Conservation (phyloP, 2,329 filamentous ascomycete species). For the Phoma sp. region DNA sequence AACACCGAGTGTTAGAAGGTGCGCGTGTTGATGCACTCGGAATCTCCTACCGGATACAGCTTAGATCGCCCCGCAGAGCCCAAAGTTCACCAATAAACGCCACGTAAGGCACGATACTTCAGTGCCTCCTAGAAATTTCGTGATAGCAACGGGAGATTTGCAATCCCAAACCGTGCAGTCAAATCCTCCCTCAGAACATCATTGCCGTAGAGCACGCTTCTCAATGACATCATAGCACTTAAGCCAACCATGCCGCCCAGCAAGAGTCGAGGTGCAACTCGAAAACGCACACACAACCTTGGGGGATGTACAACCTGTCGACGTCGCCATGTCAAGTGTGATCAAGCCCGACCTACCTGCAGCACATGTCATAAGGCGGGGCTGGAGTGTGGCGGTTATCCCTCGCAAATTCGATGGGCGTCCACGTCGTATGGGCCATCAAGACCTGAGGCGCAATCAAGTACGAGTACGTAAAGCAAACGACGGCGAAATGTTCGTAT, state of each 20-base stretch:
- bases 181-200: neutral
- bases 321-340: slow-evolving; percentile 20
- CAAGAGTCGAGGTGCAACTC: slow-evolving; percentile 10
- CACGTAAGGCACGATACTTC: neutral
- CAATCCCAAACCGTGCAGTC: neutral
- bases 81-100: slow-evolving; percentile 1
- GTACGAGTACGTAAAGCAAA: neutral
- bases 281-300: slow-evolving; percentile 22
- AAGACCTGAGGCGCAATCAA: neutral
- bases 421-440: slow-evolving; percentile 15
- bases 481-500: neutral
- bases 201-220: neutral
- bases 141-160: neutral
- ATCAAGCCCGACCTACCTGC: slow-evolving; percentile 14
- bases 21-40: neutral
- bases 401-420: slow-evolving; percentile 21
- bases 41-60: slow-evolving; percentile 7
- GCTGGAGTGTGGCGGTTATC: slow-evolving; percentile 17
- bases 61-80: slow-evolving; percentile 6
- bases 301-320: slow-evolving; percentile 21
- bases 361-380: slow-evolving; percentile 12
- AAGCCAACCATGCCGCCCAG: slow-evolving; percentile 9
- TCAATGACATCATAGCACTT: slow-evolving; percentile 7
- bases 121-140: slow-evolving; percentile 1
- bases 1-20: neutral